Evolutionary conservation across 129 eudicot species (phyloP), one percentile per base, ranked within the genome.

Genomic region (Calendula officinalis): DNA sequence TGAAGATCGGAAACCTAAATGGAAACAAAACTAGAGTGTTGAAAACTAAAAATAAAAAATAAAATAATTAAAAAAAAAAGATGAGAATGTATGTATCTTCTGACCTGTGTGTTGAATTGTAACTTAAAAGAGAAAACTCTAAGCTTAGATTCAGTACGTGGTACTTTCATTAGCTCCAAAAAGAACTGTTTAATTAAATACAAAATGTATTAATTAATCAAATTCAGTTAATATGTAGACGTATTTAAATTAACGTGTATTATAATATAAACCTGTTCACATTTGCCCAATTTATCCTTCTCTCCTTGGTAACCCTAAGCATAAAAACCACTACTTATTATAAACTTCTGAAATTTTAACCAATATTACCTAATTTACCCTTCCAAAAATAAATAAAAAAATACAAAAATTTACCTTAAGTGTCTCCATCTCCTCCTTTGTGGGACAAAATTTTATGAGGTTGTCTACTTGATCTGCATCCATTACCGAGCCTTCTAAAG

Each of bases 391-490:
- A 39, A 16, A 46, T 55, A 39, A 65, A 60, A 16, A 52, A 45
- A 50, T 17, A 58, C 27, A 6, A n/a, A n/a, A n/a, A n/a, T n/a
- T 50, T 63, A 92, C 96, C 98, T 92, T 92, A n/a, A 92, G 87
- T 57, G 81, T 30, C 53, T 92, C 98, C 85, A 85, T 85, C 71
- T 92, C 98, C 77, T 92, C 98, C 64, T 88, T 88, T 7, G 98
- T 85, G 42, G 98, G 96, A 77, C 95, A 92, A 71, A 92, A 92
- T 75, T 88, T 88, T 72, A 92, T 83, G 68, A 92, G 91, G 86
- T 88, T 92, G 65, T 92, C 98, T 67, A 92, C 96, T 75, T 85
- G 98, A 83, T 92, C 98, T 58, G 75, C 84, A 81, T 88, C 96
- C 62, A 92, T 62, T 55, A 82, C 89, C 32, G 96, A 70, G 56